Evolutionary conservation across 306 rosid species (phyloP), one percentile per base, ranked within the genome.

Genomic region (Myrica gale): DNA sequence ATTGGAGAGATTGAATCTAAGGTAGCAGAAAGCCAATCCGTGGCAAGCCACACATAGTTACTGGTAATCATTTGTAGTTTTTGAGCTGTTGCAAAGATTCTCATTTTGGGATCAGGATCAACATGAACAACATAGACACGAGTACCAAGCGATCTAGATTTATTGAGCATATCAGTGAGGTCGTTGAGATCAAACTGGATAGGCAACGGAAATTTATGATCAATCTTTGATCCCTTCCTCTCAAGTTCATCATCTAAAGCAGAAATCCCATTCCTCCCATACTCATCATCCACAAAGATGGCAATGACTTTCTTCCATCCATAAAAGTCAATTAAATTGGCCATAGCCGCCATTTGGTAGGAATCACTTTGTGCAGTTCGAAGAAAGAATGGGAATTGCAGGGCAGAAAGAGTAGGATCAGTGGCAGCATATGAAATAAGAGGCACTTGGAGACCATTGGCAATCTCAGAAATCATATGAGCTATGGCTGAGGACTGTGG

Each of bases 381-480:
- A 75, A 95, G 61, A 81, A 95, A 92, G 82, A 46, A 89, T 42
- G 97, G 99, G 84, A 89, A 95, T 69, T 95, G 97, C 71, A 90
- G 96, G 58, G 97, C 79, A 60, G 99, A 88, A 17, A 95, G 85
- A 54, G 97, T 92, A 50, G 99, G 96, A 84, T 95, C 97, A 52
- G 97, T 86, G 61, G 99, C 97, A 57, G 91, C 99, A 79, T 85
- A 95, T 61, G 99, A 95, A 69, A 95, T 39, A 74, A 90, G 96
- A 73, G 99, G 99, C 65, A 95, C 96, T 79, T 83, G 82, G 73
- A 95, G 90, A 79, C 91, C 93, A 79, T 90, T 90, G 20, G 97
- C 95, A 73, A 92, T 87, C 86, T 83, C 91, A 72, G 97, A 84
- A 56, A 92, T 75, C 68, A 88, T 84, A 81, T 90, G 96, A 86